These are phyloP conservation scores for Bretschneidera sinensis DNA, from an alignment of 345 rosid species.

Conservation along the genomic window DNA sequence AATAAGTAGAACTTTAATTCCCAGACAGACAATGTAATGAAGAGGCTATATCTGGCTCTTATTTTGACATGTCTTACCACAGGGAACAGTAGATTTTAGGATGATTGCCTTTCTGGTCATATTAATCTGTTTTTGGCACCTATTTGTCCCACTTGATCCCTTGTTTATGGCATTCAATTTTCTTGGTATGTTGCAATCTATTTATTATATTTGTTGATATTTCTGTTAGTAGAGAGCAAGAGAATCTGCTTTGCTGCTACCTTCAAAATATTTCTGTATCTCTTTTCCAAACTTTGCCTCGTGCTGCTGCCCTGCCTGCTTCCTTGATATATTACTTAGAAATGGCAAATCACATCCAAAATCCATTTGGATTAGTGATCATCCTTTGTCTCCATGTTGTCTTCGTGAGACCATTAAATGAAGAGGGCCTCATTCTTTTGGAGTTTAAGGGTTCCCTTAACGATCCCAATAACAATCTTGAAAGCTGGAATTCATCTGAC, in stretches of 20 bases:
- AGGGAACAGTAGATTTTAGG: background rate
- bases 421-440: conserved; percentile 48
- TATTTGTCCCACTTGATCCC: background rate
- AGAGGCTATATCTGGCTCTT: background rate
- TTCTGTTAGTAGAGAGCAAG: too few relatives aligned
- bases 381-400: conserved; percentile 25
- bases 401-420: conserved; percentile 35
- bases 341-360: background rate
- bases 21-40: background rate
- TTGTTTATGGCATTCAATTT: background rate
- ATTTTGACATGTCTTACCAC: background rate
- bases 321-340: background rate
- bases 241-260: background rate
- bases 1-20: background rate
- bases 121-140: background rate
- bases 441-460: conserved; percentile 49
- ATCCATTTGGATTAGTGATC: background rate
- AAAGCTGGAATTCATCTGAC: conserved; percentile 53
- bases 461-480: conserved; percentile 44
- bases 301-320: background rate
- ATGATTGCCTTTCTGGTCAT: background rate
- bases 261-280: background rate
- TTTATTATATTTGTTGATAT: too few relatives aligned
- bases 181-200: background rate
- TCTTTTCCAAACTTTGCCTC: background rate